A percentile compares a stretch with the other conserved stretches of the same genome.
phyloP scores from a whole-genome alignment of 2,329 filamentous ascomycete genomes.

The Drechslerella coelobrocha region DNA sequence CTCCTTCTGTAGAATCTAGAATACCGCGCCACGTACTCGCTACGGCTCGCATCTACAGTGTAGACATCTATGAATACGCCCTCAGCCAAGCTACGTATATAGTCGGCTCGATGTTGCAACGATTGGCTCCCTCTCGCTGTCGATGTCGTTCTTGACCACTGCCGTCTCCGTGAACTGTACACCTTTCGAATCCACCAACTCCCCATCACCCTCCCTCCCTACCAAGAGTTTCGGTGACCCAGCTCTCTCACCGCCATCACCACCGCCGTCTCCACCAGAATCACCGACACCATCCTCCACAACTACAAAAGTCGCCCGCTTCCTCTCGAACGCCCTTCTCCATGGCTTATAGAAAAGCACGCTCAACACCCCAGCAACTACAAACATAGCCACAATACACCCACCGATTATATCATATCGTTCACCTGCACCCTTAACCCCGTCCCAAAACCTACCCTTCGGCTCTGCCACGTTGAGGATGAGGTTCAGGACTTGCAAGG shows the following conservation, averaged over 20 bases:
- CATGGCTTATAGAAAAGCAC: constrained; percentile 80
- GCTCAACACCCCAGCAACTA: constrained; percentile 76
- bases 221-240: constrained; percentile 8
- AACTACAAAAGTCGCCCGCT: constrained; percentile 33
- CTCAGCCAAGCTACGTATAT: constrained; percentile 1
- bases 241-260: background rate
- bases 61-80: no score
- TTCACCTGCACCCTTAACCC: constrained; percentile 76
- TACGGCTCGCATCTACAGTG: background rate
- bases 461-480: constrained; percentile 77
- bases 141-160: constrained; percentile 1
- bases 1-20: background rate
- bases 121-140: constrained; percentile 9
- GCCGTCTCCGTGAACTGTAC: background rate
- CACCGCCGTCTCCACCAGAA: constrained; percentile 3
- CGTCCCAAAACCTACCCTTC: constrained; percentile 79
- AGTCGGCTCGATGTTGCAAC: constrained; percentile 38
- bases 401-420: constrained; percentile 87
- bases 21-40: background rate
- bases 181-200: constrained; percentile 21
- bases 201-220: background rate
- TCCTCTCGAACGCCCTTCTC: constrained; percentile 67
- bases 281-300: background rate
- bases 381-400: constrained; percentile 81
- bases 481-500: constrained; percentile 81